Evolutionary conservation across 2,329 filamentous ascomycete species (phyloP), one percentile per base, ranked within the genome.

Genomic region (Colletotrichum zoysiae): DNA sequence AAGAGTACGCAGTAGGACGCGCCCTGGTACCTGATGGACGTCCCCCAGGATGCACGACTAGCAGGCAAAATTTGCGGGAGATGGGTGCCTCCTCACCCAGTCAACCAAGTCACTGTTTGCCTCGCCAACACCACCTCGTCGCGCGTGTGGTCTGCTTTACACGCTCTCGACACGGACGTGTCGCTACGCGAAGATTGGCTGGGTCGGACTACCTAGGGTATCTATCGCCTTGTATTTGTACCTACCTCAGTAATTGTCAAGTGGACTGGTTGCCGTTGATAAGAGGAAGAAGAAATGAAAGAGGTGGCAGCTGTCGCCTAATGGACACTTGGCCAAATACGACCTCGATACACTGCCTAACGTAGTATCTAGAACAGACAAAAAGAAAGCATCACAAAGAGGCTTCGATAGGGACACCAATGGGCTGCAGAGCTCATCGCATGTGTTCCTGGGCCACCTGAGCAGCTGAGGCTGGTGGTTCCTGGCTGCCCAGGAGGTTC

Each of bases 101-200:
- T 60, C 53, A 62, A 60, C 55, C 30, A 70, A 30, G 70, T 72
- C 65, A 64, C 70, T 65, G 33, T 14, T 60, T 64, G 65, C 70
- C 57, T 70, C n/a, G 12, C 59, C 55, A 56, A 56, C 70, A 62
- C 44, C 18, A 16, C 35, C 18, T 42, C 23, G 65, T 70, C 70
- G 70, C 65, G 70, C 70, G 38, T 63, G 2, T 40, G 3, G 46
- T 23, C 66, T 65, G 55, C 59, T 62, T 60, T 56, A 72, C 70
- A 72, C 70, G 70, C 48, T 42, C 55, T 46, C 42, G 59, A 70
- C 70, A 40, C 70, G 70, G 16, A 46, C 40, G 48, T 56, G 44
- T 46, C 23, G 26, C 50, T 46, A 65, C 70, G 65, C 66, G 70
- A 70, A 70, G 70, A 70, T 62, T 70, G 66, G 44, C 23, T 56